These are phyloP conservation scores for Globisporangium mamillatum DNA, from an alignment of 352 stramenopile genomes.

Conservation along the genomic window DNA sequence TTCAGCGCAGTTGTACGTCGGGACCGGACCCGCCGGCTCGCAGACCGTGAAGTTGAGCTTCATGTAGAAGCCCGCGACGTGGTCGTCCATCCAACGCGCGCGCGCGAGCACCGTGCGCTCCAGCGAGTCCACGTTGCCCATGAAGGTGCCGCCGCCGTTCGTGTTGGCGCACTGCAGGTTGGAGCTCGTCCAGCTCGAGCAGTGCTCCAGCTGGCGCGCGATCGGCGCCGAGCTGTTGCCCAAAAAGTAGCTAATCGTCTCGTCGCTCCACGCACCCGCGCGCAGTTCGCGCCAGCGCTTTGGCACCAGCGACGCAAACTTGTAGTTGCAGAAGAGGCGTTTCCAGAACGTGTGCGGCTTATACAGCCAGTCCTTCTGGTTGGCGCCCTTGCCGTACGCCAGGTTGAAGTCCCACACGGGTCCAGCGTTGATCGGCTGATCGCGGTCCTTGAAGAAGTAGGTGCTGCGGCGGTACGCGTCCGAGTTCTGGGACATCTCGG, in stretches of 20 bases:
- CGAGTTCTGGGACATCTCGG: constrained; percentile 58
- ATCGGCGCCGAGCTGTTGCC: constrained; percentile 35
- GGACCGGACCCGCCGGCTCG: constrained; percentile 14
- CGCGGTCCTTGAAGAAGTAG: constrained; percentile 74
- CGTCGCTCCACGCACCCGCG: constrained; percentile 46
- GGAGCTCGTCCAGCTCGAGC: constrained; percentile 40
- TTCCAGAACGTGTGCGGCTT: constrained; percentile 55
- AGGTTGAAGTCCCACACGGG: constrained; percentile 75
- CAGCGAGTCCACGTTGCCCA: constrained; percentile 35
- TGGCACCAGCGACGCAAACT: constrained; percentile 54
- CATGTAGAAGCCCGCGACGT: constrained; percentile 18
- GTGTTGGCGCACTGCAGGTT: constrained; percentile 62
- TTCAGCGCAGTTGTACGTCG: constrained; percentile 24
- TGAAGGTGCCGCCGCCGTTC: constrained; percentile 30
- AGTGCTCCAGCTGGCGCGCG: constrained; percentile 43
- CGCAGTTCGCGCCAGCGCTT: constrained; percentile 54
- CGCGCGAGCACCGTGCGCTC: constrained; percentile 30
- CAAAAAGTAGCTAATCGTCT: constrained; percentile 45
- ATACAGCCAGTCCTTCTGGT: constrained; percentile 53
- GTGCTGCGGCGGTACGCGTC: constrained; percentile 60
- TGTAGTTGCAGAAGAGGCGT: constrained; percentile 66
- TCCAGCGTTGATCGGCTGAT: constrained; percentile 59
- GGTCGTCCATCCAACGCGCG: constrained; percentile 49
- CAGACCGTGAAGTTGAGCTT: constrained; percentile 17
- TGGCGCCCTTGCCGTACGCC: constrained; percentile 43